Evolutionary conservation across 805 yeast genomes (phyloP), one percentile per base, ranked within the genome.

Genomic region (Kregervanrija pseudodelftensis): DNA sequence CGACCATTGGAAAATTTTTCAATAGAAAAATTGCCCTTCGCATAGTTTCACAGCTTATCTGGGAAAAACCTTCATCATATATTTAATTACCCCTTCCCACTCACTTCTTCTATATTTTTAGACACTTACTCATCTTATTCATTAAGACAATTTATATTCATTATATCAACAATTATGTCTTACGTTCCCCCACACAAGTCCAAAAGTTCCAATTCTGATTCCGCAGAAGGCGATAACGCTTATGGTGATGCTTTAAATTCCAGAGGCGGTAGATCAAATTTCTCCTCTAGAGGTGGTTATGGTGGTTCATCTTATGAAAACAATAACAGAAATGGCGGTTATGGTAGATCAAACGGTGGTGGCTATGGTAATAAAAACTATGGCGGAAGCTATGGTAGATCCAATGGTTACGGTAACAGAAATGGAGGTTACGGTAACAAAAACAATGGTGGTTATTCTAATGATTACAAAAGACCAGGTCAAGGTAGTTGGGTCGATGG

Each of bases 401-500:
- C 60, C 52, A 59, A 52, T 47, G 55, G 55, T 46, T 63, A 68
- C 49, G 64, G 67, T 50, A 57, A 58, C 45, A 58, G 61, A 40
- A 55, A 63, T 33, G 60, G 65, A 53, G 63, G 64, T 56, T 61
- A 55, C 47, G 60, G 66, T 50, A 65, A 22, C 28, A 22, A 67
- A 41, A 40, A 41, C 41, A 46, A 54, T 37, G 56, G 59, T 49
- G 64, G 66, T 47, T 65, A 70, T 41, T 41, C 46, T 37, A 43
- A 40, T 39, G 60, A 64, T 36, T 49, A 57, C 39, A 56, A 59
- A 45, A 56, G 46, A 37, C 52, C 54, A 36, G 83, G 82, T 53
- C 83, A 78, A 54, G 99, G 99, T 57, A 73, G 74, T 52, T 93
- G 88, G 77, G 82, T 73, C 44, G 84, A 89, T 61, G 98, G 97